Evolutionary conservation across 192 early-diverging fungal genomes (phyloP), one percentile per base, ranked within the genome.

Genomic region (Coemansia biformis): DNA sequence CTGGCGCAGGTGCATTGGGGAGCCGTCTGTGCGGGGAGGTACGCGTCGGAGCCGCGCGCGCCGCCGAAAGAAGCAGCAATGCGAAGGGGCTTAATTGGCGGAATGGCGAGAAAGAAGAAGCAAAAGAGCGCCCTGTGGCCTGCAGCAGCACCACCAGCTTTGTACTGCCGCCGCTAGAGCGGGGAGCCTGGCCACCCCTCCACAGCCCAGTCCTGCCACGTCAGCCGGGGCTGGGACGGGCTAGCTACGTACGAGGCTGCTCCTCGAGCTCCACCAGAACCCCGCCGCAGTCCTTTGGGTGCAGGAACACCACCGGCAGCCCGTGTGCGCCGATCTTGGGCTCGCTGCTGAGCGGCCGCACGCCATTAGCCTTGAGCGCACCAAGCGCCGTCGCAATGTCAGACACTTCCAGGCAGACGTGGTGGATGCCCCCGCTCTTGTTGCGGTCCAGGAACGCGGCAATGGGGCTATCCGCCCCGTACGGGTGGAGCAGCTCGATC

Each of bases 241-340:
- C n/a, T n/a, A 6, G 33, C 14, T n/a, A 34, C 33, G 33, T 3
- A 3, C 33, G 33, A 8, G 4, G 12, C 32, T 42, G 40, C 40
- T 85, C 76, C 60, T 87, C 83, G 12, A 84, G 71, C 64, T 87
- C 83, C 21, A 89, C 85, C 59, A 91, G 76, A 8, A 87, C 85
- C 7, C 88, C 88, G 43, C 86, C 83, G 33, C 85, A 89, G 59
- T 88, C 84, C 59, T 87, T 88, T 42, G 89, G 89, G 46, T 89
- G 87, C 57, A 90, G 58, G 36, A 89, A 89, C 15, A 89, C 79
- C 16, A 87, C 86, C 1, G 86, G 88, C 43, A 84, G 83, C 4
- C 81, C 82, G 50, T 88, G 87, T 0, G 89, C 89, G 15, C 88
- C 88, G 47, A 88, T 88, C 66, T 88, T 88, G 43, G 87, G 88